These are phyloP conservation scores for Apostasia shenzhenica DNA, from an alignment of 106 monocot species.

Conservation along the genomic window DNA sequence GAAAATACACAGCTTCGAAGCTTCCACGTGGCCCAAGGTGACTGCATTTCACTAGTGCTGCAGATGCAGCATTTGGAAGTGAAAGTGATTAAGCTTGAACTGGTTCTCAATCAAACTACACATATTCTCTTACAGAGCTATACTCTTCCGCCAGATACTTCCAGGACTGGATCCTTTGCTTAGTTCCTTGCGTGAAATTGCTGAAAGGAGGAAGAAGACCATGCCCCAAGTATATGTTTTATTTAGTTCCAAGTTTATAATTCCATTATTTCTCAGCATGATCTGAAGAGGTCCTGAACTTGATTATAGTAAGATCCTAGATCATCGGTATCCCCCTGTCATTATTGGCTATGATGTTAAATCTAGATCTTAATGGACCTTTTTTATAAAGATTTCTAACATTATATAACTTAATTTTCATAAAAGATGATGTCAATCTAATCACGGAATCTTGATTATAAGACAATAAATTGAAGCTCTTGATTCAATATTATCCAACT, in stretches of 20 bases:
- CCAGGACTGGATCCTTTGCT: conserved; percentile 76
- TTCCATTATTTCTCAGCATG: too few species aligned
- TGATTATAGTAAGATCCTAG: too few species aligned
- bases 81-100: not conserved
- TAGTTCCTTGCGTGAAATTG: conserved; percentile 41
- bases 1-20: conserved; percentile 70
- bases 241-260: not conserved
- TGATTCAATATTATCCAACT: too few species aligned
- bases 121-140: conserved; percentile 29
- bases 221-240: conserved; percentile 54
- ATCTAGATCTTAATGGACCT: too few species aligned
- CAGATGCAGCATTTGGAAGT: not conserved
- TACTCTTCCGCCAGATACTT: conserved; percentile 86
- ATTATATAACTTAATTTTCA: too few species aligned
- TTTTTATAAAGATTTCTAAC: too few species aligned
- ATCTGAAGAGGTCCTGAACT: too few species aligned
- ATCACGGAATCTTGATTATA: too few species aligned
- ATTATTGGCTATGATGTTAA: too few species aligned
- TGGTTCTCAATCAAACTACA: not conserved
- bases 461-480: too few species aligned
- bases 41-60: not conserved
- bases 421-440: too few species aligned
- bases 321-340: too few species aligned
- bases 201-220: conserved; percentile 59
- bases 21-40: conserved; percentile 86